Base-by-base conservation (phyloP, 1,284 basidiomycete species). In the Marasmius sp. region DNA sequence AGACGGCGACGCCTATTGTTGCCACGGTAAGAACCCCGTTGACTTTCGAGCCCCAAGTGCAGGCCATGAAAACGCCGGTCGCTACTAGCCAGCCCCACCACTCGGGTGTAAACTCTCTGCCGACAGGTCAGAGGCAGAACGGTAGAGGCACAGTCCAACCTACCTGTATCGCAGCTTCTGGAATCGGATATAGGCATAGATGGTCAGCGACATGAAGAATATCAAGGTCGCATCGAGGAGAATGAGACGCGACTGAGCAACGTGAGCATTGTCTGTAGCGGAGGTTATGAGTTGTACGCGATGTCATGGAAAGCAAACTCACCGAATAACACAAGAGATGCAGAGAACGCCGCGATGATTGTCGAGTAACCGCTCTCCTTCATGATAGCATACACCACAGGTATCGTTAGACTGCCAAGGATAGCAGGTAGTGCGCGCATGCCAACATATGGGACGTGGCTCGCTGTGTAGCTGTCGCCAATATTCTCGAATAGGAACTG, bases 11-110 rank as follows among this genome's bases (percentile, higher is more conserved):
- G 1, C 97, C 97, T 66, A 99, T 88, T 18, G 93, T 89, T 52
- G 89, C 67, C 64, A 99, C 98, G 0, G 95, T 96, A 65, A 99
- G 84, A 60, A 99, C 82, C 56, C 97, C 97, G 68, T 98, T 98
- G 80, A 99, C 97, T 79, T 99, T 99, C 74, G 97, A 97, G 18
- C 94, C 95, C 83, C 98, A 93, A 2, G 96, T 95, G 73, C 95
- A 92, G 37, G 95, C 95, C 82, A 99, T 93, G 73, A 92, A 94
- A 54, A 92, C 83, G 39, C 97, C 97, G 1, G 97, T 98, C 1
- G 91, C 84, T 43, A 92, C 74, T 50, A 99, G 82, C 97, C 97
- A 99, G 52, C 84, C 83, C 95, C 96, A 99, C 97, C 97, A 99
- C 65, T 89, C 85, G 0, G 81, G 78, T 0, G 92, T 84, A 74